A percentile compares a stretch with the other conserved stretches of the same genome.
phyloP scores from a whole-genome alignment of 2,329 filamentous ascomycete species.

The Truncatella angustata region DNA sequence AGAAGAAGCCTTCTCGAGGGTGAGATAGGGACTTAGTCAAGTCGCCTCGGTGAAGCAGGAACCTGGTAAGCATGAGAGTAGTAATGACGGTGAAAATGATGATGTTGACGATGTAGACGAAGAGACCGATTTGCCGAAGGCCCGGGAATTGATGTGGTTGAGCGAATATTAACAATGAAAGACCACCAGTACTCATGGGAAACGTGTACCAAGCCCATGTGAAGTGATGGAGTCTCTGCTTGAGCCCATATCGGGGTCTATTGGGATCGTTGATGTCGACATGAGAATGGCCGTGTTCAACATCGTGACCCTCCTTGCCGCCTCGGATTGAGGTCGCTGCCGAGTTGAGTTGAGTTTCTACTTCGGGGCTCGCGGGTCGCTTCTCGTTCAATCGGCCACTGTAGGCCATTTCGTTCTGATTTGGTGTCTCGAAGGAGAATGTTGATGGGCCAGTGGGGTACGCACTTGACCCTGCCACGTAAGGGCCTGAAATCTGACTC shows the following conservation, averaged over 20 bases:
- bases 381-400: constrained; percentile 15
- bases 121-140: constrained; percentile 60
- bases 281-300: constrained; percentile 19
- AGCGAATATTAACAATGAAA: constrained; percentile 61
- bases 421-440: neutral
- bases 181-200: constrained; percentile 72
- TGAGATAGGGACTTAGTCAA: constrained; percentile 58
- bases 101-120: constrained; percentile 68
- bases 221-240: constrained; percentile 54
- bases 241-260: constrained; percentile 37
- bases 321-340: constrained; percentile 20
- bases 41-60: constrained; percentile 55
- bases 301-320: constrained; percentile 18
- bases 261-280: constrained; percentile 29
- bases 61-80: constrained; percentile 55
- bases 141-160: constrained; percentile 66
- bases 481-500: neutral
- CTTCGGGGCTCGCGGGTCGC: constrained; percentile 10
- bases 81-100: constrained; percentile 60
- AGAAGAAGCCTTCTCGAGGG: constrained; percentile 68
- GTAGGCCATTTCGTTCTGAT: constrained; percentile 9
- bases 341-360: constrained; percentile 18
- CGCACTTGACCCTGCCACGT: neutral
- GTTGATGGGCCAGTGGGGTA: constrained; percentile 7
- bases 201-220: constrained; percentile 74